Evolutionary conservation across 352 stramenopile species (phyloP), one percentile per base, ranked within the genome.

Genomic region (Phytophthora sp.): DNA sequence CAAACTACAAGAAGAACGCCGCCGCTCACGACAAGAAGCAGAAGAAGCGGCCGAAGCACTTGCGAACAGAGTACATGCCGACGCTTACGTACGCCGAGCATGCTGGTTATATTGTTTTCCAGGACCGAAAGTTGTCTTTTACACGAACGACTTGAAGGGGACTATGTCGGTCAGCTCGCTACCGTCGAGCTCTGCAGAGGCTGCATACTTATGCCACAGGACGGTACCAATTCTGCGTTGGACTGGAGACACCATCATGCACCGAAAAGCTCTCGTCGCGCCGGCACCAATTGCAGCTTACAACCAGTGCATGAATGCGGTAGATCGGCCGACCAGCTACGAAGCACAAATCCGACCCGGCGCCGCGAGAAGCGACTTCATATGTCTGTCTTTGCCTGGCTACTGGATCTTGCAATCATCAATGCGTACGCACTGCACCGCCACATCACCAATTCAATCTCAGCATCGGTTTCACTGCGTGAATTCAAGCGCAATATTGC

Each of bases 321-420:
- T 66, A n/a, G 39, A 60, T 33, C 18, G 58, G 41, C 50, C 0
- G 58, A 60, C n/a, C 58, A 55, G 12, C 23, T 66, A 16, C 20
- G 39, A 11, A 55, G 58, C 12, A 66, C 50, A 2, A 66, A 66
- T 18, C 49, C 31, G 1, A 66, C 58, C 1, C 7, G 49, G 1
- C 58, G 39, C 12, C 47, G 39, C 16, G 58, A 66, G 31, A 60
- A 60, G 30, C 57, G 46, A 0, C 2, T 65, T n/a, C 35, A 45
- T 15, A 66, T 66, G 38, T 60, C 49, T 1, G 47, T 59, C 7
- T 60, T 66, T 18, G 60, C 38, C 9, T 66, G 49, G 58, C 23
- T 66, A 7, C 15, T 58, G 23, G 27, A 55, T 7, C 16, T 58
- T 0, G 53, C 47, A 0, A 31, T 54, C 13, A 49, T 66, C 27